Base-by-base conservation (phyloP, 345 rosid species). In the Eutrema heterophyllum region DNA sequence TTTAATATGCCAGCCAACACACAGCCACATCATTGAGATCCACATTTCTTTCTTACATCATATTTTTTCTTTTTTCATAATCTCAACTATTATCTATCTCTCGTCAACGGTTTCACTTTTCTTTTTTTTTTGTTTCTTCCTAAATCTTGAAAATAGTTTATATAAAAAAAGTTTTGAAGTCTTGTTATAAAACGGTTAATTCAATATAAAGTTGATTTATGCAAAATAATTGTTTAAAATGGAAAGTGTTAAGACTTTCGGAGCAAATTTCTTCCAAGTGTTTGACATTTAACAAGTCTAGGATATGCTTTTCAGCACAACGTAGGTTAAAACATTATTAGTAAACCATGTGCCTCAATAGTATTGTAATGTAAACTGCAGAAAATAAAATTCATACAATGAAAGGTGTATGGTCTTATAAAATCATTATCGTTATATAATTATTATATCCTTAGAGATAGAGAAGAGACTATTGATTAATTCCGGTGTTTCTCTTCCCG, bases 1-100 rank as follows among this genome's bases (percentile, higher is more conserved):
- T 51, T 78, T 72, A 72, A 77, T 71, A 49, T 71, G 75, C 74
- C 80, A 77, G 76, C 80, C 67, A 70, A 70, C 71, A 63, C 67
- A 76, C 72, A 77, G 67, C 74, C 35, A 36, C 59, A 69, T 43
- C 74, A 69, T 76, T 76, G 74, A 54, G 79, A 76, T 76, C 79
- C 74, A 68, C 79, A 68, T 76, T 75, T 76, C 45, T 62, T 61
- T 75, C 74, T 75, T 54, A 52, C 74, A 75, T 75, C 67, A 75
- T 38, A 35, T 38, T 16, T 16, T 45, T 11, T 30, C 5, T 48
- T 3, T 27, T 15, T 32, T 67, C 68, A 67, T 48, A 46, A 41
- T 67, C 73, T 66, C 72, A 57, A 51, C 67, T 21, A 21, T 21
- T 21, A 21, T 21, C 24, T 21, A 30, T 61, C 76, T 60, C 53